Evolutionary conservation across 2,329 filamentous ascomycete species (phyloP).

Genomic region (Sarocladium brachiariae): DNA sequence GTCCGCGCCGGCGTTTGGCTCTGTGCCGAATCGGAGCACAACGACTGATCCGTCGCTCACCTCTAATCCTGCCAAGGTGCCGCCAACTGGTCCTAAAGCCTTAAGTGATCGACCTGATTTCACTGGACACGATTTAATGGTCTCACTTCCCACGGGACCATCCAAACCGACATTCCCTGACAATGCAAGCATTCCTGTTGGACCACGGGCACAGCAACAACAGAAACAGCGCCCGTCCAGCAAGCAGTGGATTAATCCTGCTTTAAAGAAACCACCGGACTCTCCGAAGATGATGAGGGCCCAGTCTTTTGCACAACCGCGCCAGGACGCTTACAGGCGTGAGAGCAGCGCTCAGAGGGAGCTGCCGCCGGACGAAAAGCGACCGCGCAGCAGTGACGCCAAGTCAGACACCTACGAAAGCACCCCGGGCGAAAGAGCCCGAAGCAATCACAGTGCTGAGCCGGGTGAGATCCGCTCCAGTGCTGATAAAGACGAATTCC

Average conservation of each 20-base stretch:
- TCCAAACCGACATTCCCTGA: conserved; percentile 34
- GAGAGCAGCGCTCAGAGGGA: conserved; percentile 28
- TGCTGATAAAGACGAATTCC: conserved; percentile 32
- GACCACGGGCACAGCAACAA: conserved; percentile 45
- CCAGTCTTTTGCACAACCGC: conserved; percentile 39
- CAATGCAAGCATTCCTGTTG: conserved; percentile 43
- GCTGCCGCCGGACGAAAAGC: conserved; percentile 33
- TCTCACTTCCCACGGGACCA: conserved; percentile 23
- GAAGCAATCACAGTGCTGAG: conserved; percentile 36
- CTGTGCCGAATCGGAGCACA: conserved; percentile 40
- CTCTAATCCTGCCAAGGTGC: conserved; percentile 36
- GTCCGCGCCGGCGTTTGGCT: conserved; percentile 51
- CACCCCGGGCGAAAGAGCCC: conserved; percentile 25
- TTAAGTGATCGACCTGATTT: conserved; percentile 43
- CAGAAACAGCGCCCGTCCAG: conserved; percentile 42
- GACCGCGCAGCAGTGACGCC: conserved; percentile 47
- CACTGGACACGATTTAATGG: conserved; percentile 25
- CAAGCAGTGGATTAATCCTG: conserved; percentile 55
- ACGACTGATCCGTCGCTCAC: conserved; percentile 23
- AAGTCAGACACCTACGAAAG: conserved; percentile 35
- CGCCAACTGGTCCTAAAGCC: conserved; percentile 47
- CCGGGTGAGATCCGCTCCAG: conserved; percentile 39
- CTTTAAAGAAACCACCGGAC: conserved; percentile 42
- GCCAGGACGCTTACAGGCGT: conserved; percentile 29
- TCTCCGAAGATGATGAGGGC: conserved; percentile 46